A percentile compares a stretch with the other conserved stretches of the same genome.
Evolutionary conservation across 305 asterid genomes (phyloP).

Genomic region (Salvia sclarea): DNA sequence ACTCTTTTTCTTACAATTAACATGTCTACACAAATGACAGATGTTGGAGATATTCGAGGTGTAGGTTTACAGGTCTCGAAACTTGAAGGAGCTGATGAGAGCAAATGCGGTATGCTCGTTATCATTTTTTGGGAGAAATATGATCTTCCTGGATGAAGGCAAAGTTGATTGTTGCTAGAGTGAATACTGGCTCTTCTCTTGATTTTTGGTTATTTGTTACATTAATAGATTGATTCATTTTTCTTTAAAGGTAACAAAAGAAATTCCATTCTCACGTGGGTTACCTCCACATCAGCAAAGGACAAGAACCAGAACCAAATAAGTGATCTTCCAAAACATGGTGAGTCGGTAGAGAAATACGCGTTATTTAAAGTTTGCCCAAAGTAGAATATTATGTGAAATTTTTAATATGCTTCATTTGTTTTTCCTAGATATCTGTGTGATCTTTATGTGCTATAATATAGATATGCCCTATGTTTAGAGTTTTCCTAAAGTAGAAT

Average conservation of each 20-base stretch:
- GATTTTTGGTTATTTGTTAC: constrained; percentile 21
- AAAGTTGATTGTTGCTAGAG: constrained; percentile 20
- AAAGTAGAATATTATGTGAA: neutral
- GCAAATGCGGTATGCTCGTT: constrained; percentile 56
- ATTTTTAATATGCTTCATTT: neutral
- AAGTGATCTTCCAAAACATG: constrained; percentile 37
- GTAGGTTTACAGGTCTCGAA: constrained; percentile 97
- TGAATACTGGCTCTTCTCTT: neutral
- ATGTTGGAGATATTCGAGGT: constrained; percentile 87
- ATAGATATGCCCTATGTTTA: neutral
- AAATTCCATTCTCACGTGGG: constrained; percentile 83
- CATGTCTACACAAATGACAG: constrained; percentile 44
- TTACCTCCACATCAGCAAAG: constrained; percentile 54
- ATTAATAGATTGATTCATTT: constrained; percentile 17
- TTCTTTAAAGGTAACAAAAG: constrained; percentile 57
- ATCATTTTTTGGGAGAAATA: constrained; percentile 19
- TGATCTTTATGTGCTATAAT: constrained; percentile 4
- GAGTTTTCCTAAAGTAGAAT: too few species aligned
- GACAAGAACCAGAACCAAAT: constrained; percentile 33
- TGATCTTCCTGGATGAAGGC: constrained; percentile 18
- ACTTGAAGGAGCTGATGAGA: constrained; percentile 69
- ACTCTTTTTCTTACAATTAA: neutral
- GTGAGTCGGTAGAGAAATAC: constrained; percentile 37
- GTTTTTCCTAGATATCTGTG: neutral
- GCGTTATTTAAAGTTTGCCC: neutral